These are phyloP conservation scores for Hemileccinum impolitum DNA, from an alignment of 768 basidiomycete genomes.

Conservation along the genomic window DNA sequence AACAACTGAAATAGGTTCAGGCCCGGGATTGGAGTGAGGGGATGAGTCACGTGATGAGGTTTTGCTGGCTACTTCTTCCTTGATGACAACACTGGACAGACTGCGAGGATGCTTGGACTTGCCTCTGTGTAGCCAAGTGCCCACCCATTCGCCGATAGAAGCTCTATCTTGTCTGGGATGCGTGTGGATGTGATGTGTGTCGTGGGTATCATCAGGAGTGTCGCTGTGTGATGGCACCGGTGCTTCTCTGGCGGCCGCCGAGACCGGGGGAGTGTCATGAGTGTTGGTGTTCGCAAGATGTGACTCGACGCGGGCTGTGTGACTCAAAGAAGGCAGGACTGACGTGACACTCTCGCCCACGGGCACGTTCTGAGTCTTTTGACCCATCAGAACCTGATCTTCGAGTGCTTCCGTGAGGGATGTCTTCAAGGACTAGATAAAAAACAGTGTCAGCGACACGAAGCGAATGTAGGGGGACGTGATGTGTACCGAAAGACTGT, in stretches of 20 bases:
- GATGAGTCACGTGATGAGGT: conserved; percentile 23
- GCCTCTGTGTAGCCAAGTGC: conserved; percentile 66
- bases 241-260: conserved; percentile 1
- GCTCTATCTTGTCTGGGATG: conserved; percentile 33
- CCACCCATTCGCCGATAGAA: conserved; percentile 70
- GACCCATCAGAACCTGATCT: conserved; percentile 45
- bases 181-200: conserved; percentile 2
- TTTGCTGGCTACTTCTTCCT: conserved; percentile 21
- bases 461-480: neutral
- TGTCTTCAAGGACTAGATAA: conserved; percentile 41
- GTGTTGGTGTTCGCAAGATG: conserved; percentile 1
- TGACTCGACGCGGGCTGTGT: neutral
- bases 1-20: conserved; percentile 10
- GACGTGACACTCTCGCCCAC: conserved; percentile 15
- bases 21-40: conserved; percentile 11
- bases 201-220: conserved; percentile 7
- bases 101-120: conserved; percentile 32
- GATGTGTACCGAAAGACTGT: conserved; percentile 53
- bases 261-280: neutral
- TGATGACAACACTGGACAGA: conserved; percentile 18
- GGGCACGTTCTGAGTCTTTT: conserved; percentile 13
- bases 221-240: conserved; percentile 5
- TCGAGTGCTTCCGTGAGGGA: conserved; percentile 45
- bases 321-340: neutral
- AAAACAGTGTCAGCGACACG: neutral